Conservation (phyloP, 2,329 filamentous ascomycete genomes). For the Westerdykella sp. region DNA sequence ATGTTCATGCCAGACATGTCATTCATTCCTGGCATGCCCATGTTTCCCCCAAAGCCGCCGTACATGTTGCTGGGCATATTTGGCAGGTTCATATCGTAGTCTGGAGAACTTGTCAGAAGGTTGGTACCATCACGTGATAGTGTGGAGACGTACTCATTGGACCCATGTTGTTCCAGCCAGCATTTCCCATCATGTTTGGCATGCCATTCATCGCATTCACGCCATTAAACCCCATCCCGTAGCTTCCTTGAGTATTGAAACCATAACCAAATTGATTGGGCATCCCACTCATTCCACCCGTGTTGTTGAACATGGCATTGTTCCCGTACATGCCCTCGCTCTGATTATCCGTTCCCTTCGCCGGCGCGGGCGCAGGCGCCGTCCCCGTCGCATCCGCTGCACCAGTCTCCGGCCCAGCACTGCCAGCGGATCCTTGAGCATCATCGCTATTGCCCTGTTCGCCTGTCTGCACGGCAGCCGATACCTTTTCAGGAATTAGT, state of each 20-base stretch:
- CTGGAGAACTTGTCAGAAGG: slow-evolving; percentile 62
- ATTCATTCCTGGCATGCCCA: slow-evolving; percentile 68
- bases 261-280: slow-evolving; percentile 36
- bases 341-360: slow-evolving; percentile 13
- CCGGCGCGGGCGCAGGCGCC: slow-evolving; percentile 2
- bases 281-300: slow-evolving; percentile 13
- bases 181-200: slow-evolving; percentile 42
- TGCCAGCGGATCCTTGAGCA: slow-evolving; percentile 13
- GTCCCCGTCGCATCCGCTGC: slow-evolving; percentile 10
- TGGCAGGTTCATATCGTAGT: slow-evolving; percentile 73
- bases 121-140: slow-evolving; percentile 1
- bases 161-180: slow-evolving; percentile 68
- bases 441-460: slow-evolving; percentile 15
- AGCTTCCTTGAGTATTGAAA: slow-evolving; percentile 43
- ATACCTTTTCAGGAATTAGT: slow-evolving; percentile 15
- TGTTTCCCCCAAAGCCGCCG: slow-evolving; percentile 63
- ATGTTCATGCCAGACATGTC: slow-evolving; percentile 59
- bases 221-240: slow-evolving; percentile 57
- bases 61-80: slow-evolving; percentile 74
- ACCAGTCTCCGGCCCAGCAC: slow-evolving; percentile 13
- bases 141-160: slow-evolving; percentile 64
- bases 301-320: slow-evolving; percentile 19
- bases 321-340: slow-evolving; percentile 15
- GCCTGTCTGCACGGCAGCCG: slow-evolving; percentile 4
- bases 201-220: slow-evolving; percentile 33